A percentile compares a stretch with the other conserved stretches of the same genome.
These are phyloP conservation scores for Glycine soja DNA, from an alignment of 306 rosid species.

Conservation along the genomic window DNA sequence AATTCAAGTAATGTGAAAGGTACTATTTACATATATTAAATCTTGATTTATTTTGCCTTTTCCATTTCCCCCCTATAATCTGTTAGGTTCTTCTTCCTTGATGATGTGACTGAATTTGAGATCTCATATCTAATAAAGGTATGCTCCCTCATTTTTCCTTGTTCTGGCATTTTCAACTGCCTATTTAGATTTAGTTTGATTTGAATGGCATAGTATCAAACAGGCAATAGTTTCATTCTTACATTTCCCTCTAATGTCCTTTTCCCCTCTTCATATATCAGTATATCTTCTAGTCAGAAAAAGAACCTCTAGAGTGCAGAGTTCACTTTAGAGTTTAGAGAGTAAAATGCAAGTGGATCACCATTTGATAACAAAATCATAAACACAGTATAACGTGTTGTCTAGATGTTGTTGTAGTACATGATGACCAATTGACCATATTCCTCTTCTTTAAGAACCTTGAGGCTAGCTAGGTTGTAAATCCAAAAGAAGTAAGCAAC, in stretches of 20 bases:
- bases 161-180: slow-evolving; percentile 25
- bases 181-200: slow-evolving; percentile 32
- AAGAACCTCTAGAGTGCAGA: neutral
- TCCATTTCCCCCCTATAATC: slow-evolving; percentile 25
- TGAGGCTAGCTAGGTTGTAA: neutral
- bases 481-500: neutral
- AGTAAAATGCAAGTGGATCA: slow-evolving; percentile 6
- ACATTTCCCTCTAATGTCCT: neutral
- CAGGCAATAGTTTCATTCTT: slow-evolving; percentile 24
- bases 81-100: slow-evolving; percentile 91
- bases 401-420: slow-evolving; percentile 5
- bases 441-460: no score
- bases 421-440: no score
- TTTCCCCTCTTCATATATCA: slow-evolving; percentile 3
- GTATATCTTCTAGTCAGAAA: neutral
- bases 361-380: slow-evolving; percentile 3
- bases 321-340: neutral
- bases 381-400: slow-evolving; percentile 3
- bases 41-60: neutral
- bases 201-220: slow-evolving; percentile 7
- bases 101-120: slow-evolving; percentile 91
- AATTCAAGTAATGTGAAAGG: neutral
- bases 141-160: slow-evolving; percentile 29
- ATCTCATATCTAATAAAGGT: slow-evolving; percentile 83
- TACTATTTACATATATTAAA: slow-evolving; percentile 24